Conservation (phyloP, 768 basidiomycete species). For the Rossbeevera mucosa region DNA sequence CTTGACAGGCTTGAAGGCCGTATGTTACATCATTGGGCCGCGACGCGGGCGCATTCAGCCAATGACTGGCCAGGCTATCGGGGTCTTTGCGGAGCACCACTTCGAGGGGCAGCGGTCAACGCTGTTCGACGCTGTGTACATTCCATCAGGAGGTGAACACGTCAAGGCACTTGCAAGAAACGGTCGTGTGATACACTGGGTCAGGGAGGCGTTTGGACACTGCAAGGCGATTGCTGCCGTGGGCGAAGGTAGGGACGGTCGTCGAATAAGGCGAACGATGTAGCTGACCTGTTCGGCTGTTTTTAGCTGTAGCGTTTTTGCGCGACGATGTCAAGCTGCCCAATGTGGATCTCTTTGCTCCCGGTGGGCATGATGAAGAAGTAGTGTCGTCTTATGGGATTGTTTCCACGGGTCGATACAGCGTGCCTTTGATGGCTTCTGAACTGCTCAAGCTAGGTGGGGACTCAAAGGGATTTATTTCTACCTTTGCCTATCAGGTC, state of each 20-base stretch:
- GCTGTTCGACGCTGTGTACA: constrained; percentile 75
- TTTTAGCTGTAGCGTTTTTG: constrained; percentile 46
- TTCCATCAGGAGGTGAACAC: constrained; percentile 66
- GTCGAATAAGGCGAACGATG: background rate
- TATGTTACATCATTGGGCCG: constrained; percentile 63
- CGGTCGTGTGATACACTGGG: constrained; percentile 77
- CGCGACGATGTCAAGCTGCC: constrained; percentile 44
- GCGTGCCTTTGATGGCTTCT: constrained; percentile 29
- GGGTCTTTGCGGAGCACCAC: constrained; percentile 59
- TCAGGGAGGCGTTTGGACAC: constrained; percentile 82
- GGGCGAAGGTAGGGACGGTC: constrained; percentile 46
- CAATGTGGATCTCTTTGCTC: constrained; percentile 39
- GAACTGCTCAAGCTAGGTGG: constrained; percentile 43
- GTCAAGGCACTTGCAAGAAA: constrained; percentile 51
- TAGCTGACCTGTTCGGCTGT: background rate
- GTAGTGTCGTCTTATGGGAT: constrained; percentile 59
- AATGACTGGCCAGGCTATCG: constrained; percentile 26
- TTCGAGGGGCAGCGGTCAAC: constrained; percentile 79
- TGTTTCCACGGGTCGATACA: constrained; percentile 55
- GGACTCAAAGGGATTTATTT: constrained; percentile 48
- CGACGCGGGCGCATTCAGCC: constrained; percentile 50
- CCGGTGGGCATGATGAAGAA: constrained; percentile 25
- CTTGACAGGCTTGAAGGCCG: constrained; percentile 48
- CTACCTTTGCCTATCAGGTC: constrained; percentile 57
- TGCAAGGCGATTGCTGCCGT: constrained; percentile 78